Conservation (phyloP, 2,329 filamentous ascomycete genomes). For the Clonostachys sp. region DNA sequence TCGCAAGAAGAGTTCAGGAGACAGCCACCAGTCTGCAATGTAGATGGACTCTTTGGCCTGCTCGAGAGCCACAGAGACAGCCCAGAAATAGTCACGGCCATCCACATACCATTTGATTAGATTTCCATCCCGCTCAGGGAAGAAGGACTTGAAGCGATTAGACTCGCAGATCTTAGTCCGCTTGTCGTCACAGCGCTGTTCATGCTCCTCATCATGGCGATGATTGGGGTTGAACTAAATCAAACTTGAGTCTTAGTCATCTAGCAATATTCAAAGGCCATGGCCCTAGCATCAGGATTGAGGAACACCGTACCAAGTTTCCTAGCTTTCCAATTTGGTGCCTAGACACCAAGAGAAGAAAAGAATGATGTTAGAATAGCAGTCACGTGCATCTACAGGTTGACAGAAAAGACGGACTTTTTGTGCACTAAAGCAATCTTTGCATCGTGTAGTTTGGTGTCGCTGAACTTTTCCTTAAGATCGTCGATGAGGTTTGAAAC, state of each 20-base stretch:
- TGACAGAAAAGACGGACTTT: constrained; percentile 37
- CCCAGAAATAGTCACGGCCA: constrained; percentile 91
- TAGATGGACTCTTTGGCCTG: constrained; percentile 90
- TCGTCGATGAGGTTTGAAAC: constrained; percentile 29
- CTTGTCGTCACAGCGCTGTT: constrained; percentile 78
- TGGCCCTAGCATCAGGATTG: background rate
- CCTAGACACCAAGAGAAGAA: constrained; percentile 10
- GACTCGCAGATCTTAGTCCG: constrained; percentile 65
- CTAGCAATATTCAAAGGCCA: background rate
- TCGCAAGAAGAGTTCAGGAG: constrained; percentile 80
- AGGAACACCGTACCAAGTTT: constrained; percentile 44
- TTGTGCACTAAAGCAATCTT: constrained; percentile 54
- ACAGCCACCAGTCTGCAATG: constrained; percentile 96
- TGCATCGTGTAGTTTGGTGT: constrained; percentile 49
- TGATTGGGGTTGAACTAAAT: constrained; percentile 77
- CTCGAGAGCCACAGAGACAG: constrained; percentile 87
- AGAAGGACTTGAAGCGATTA: constrained; percentile 86
- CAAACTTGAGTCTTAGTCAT: background rate
- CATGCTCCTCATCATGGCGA: constrained; percentile 90
- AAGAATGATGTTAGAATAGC: no score
- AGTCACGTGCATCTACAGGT: background rate
- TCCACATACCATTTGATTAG: constrained; percentile 97
- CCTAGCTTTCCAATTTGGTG: constrained; percentile 58
- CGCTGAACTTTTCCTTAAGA: constrained; percentile 51
- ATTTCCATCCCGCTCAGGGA: constrained; percentile 81